A percentile compares a stretch with the other conserved stretches of the same genome.
These are phyloP conservation scores for Tubosaeta sp. DNA, from an alignment of 768 basidiomycete genomes.

Conservation along the genomic window DNA sequence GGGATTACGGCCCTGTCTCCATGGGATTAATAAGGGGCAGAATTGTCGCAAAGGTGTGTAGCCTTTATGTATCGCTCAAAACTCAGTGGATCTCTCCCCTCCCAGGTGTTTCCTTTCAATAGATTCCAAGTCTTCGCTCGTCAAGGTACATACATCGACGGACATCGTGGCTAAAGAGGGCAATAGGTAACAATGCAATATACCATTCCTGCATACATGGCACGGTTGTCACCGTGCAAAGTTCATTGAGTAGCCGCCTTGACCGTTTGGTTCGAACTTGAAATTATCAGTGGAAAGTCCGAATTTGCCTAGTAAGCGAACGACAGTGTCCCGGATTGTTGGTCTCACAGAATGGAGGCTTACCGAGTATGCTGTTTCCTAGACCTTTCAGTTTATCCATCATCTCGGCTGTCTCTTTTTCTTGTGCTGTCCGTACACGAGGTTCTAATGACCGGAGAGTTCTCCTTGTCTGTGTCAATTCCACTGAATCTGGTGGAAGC, in stretches of 20 bases:
- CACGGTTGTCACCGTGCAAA: slow-evolving; percentile 52
- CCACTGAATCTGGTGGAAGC: slow-evolving; percentile 51
- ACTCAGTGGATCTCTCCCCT: slow-evolving; percentile 1
- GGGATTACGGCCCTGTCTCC: slow-evolving; percentile 90
- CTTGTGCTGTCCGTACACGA: slow-evolving; percentile 71
- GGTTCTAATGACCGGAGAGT: slow-evolving; percentile 57
- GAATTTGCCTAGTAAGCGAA: slow-evolving; percentile 63
- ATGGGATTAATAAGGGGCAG: slow-evolving; percentile 70
- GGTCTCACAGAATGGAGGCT: slow-evolving; percentile 12
- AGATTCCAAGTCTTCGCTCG: slow-evolving; percentile 26
- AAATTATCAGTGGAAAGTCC: slow-evolving; percentile 96
- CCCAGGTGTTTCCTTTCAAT: slow-evolving; percentile 29
- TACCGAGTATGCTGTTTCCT: slow-evolving; percentile 86
- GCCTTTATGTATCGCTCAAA: not conserved
- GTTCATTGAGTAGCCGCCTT: slow-evolving; percentile 95
- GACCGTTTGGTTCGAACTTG: slow-evolving; percentile 89
- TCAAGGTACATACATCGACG: slow-evolving; percentile 19
- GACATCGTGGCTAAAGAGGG: slow-evolving; percentile 1
- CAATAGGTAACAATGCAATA: not conserved
- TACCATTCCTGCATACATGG: not conserved
- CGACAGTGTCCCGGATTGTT: not conserved
- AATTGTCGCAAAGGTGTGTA: slow-evolving; percentile 58
- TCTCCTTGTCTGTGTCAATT: slow-evolving; percentile 43
- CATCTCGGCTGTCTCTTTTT: slow-evolving; percentile 89
- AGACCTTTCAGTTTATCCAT: slow-evolving; percentile 86